Percentiles rank a stretch among this genome's conserved stretches.
phyloP scores from a whole-genome alignment of 2,329 filamentous ascomycete genomes.

The Coniochaeta prunicola region DNA sequence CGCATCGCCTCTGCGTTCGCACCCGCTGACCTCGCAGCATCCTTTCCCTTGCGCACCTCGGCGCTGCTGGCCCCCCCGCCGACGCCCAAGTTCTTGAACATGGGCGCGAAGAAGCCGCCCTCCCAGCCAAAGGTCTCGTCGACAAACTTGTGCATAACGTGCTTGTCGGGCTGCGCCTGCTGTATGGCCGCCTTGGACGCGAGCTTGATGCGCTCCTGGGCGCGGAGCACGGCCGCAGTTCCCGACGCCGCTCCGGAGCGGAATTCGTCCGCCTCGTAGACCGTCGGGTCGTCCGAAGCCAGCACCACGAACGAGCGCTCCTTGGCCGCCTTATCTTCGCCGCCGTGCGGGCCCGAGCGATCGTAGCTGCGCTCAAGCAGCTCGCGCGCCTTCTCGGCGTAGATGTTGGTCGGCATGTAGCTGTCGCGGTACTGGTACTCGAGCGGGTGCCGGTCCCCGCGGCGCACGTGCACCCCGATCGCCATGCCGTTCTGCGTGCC shows the following conservation, averaged over 20 bases:
- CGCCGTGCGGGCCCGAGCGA: constrained; percentile 24
- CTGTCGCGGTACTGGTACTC: constrained; percentile 71
- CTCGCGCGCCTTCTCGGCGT: constrained; percentile 50
- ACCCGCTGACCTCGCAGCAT: constrained; percentile 11
- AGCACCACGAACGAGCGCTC: constrained; percentile 49
- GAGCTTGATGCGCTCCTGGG: constrained; percentile 71
- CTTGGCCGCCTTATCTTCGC: constrained; percentile 26
- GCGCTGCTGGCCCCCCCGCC: constrained; percentile 17
- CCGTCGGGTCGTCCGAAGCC: constrained; percentile 74
- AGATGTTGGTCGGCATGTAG: constrained; percentile 69
- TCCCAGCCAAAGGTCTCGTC: constrained; percentile 81
- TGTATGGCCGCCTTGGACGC: constrained; percentile 52
- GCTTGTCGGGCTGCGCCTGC: constrained; percentile 28
- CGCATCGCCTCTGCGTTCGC: constrained; percentile 50
- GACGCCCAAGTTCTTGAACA: constrained; percentile 71
- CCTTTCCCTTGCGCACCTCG: constrained; percentile 16
- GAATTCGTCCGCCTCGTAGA: constrained; percentile 62
- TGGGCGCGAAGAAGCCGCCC: constrained; percentile 73
- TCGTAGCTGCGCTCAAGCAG: constrained; percentile 45
- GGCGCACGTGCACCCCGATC: constrained; percentile 72
- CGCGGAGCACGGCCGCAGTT: constrained; percentile 38
- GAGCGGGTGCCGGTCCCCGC: constrained; percentile 69
- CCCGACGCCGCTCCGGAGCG: not conserved
- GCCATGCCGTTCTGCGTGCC: constrained; percentile 41
- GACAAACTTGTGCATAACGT: constrained; percentile 56